Evolutionary conservation across 257 asterid genomes (phyloP).

Genomic region (Fraxinus cuspidata): DNA sequence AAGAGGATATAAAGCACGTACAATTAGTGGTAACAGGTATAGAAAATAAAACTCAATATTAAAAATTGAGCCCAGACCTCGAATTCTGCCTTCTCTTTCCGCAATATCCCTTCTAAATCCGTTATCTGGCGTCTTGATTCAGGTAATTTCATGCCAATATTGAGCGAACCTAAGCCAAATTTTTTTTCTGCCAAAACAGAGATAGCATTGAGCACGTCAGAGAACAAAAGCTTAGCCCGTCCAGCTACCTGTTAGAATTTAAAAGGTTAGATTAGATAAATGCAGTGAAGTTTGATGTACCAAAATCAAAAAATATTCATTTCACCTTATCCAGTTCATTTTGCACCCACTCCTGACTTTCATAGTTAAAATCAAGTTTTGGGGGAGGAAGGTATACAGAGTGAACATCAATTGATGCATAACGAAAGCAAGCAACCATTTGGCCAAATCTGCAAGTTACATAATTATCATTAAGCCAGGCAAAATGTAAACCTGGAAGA

Average conservation of each 20-base stretch:
- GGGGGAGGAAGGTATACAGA: slow-evolving; percentile 90
- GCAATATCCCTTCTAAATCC: slow-evolving; percentile 68
- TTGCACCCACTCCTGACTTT: slow-evolving; percentile 84
- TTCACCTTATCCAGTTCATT: slow-evolving; percentile 75
- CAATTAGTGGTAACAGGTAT: not conserved
- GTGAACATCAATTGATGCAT: slow-evolving; percentile 93
- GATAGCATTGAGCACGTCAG: slow-evolving; percentile 72
- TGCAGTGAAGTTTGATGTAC: slow-evolving; percentile 9
- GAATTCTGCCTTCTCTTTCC: slow-evolving; percentile 81
- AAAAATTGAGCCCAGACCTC: slow-evolving; percentile 52
- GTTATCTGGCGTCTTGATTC: slow-evolving; percentile 60
- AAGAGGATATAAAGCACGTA: not conserved
- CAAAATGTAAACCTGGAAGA: not conserved
- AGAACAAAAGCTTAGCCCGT: slow-evolving; percentile 80
- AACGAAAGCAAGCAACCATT: slow-evolving; percentile 99
- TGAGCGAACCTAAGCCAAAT: slow-evolving; percentile 30
- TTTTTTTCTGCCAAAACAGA: slow-evolving; percentile 51
- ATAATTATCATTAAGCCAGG: slow-evolving; percentile 24
- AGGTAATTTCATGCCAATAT: slow-evolving; percentile 34
- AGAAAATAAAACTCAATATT: slow-evolving; percentile 25
- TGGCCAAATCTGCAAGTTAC: slow-evolving; percentile 71
- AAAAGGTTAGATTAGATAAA: slow-evolving; percentile 24
- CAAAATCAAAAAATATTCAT: slow-evolving; percentile 21
- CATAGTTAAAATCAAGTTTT: slow-evolving; percentile 77
- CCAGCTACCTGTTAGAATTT: slow-evolving; percentile 59